Evolutionary conservation across 192 early-diverging fungal genomes (phyloP).

Genomic region (Phlyctochytrium arcticum): DNA sequence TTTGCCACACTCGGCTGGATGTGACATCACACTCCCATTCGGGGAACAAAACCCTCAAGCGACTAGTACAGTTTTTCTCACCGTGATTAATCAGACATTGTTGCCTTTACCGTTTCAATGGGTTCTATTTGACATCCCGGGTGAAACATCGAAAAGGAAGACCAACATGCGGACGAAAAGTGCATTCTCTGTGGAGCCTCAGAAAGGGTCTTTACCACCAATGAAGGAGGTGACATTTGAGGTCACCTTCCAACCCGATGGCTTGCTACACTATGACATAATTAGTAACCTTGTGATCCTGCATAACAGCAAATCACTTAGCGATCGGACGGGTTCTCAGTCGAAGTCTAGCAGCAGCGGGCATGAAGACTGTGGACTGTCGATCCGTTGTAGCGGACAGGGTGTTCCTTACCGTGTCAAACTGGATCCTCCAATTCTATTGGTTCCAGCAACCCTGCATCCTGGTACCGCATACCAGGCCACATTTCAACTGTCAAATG

Average conservation of each 20-base stretch:
- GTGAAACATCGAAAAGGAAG: conserved; percentile 1
- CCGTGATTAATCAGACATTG: conserved; percentile 30
- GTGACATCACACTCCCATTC: conserved; percentile 26
- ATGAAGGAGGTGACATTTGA: conserved; percentile 29
- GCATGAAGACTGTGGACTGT: conserved; percentile 9
- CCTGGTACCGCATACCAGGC: conserved; percentile 13
- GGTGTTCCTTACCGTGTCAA: conserved; percentile 24
- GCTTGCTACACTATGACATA: conserved; percentile 33
- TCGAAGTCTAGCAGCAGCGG: not conserved
- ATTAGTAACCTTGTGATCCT: conserved; percentile 28
- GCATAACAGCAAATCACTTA: conserved; percentile 18
- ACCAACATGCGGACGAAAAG: not conserved
- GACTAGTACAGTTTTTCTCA: conserved; percentile 23
- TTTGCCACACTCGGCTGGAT: not conserved
- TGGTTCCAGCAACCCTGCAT: conserved; percentile 23
- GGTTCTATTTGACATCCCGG: conserved; percentile 27
- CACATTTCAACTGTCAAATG: conserved; percentile 27
- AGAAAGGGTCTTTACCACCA: conserved; percentile 28
- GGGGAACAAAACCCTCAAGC: conserved; percentile 35
- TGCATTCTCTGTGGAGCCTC: conserved; percentile 29
- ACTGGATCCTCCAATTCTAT: conserved; percentile 25
- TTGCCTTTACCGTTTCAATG: conserved; percentile 38
- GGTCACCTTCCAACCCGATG: conserved; percentile 32
- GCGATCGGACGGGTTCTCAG: not conserved
- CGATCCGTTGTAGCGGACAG: conserved; percentile 26